Conservation (phyloP, 192 early-diverging fungal genomes). For the Gigaspora rosea region DNA sequence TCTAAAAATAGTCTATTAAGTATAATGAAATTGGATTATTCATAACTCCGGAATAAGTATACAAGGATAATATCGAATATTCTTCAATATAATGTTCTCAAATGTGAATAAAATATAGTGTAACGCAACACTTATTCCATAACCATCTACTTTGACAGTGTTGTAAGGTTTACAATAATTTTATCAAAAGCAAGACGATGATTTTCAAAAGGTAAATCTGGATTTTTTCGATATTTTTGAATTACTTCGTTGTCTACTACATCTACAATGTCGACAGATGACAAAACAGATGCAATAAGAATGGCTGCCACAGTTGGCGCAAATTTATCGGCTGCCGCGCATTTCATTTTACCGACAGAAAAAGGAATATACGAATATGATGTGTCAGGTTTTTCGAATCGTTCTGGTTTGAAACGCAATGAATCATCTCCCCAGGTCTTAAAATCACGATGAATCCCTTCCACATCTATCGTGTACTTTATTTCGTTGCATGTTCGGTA, state of each 20-base stretch:
- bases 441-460: constrained; percentile 8
- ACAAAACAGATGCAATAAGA: not conserved
- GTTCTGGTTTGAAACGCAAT: not conserved
- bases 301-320: constrained; percentile 9
- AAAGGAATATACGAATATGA: not conserved
- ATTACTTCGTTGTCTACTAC: not conserved
- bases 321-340: constrained; percentile 1
- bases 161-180: not conserved
- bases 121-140: too few relatives aligned
- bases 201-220: constrained; percentile 9
- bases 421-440: constrained; percentile 8
- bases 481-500: not conserved
- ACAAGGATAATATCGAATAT: too few relatives aligned
- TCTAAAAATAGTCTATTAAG: too few relatives aligned
- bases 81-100: too few relatives aligned
- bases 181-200: not conserved
- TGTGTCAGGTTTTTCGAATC: not conserved
- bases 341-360: not conserved
- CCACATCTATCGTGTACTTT: not conserved
- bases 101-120: too few relatives aligned
- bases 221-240: not conserved
- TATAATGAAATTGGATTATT: too few relatives aligned
- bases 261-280: not conserved
- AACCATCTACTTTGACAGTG: too few relatives aligned
- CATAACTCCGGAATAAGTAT: too few relatives aligned